Evolutionary conservation across 306 rosid genomes (phyloP), one percentile per base, ranked within the genome.

Genomic region (Rubus idaeus): DNA sequence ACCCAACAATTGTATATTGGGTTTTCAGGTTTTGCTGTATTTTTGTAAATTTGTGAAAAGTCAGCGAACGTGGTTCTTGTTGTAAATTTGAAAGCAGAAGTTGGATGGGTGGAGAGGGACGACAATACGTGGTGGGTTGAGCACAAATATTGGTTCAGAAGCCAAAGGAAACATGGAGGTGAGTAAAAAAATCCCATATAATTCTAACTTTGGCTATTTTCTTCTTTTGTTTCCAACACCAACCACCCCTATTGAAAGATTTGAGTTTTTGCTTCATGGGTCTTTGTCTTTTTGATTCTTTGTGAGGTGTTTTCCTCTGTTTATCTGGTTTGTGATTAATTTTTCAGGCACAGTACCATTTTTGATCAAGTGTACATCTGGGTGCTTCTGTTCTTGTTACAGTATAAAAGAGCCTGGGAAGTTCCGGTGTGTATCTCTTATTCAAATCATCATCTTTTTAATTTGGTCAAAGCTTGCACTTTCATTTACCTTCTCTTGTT

Each of bases 91-190:
- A 58, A 30, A 42, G 9, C 0, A 67, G 74, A 71, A 26, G 52
- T n/a, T 67, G 37, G 52, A 74, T 61, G 57, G 69, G 39, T 74
- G 64, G 62, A 74, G 76, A 41, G 4, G 2, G 50, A 21, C 3
- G 49, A 73, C 61, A 72, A 37, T 55, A 91, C 88, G 97, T 91
- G 94, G 86, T 88, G 87, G 95, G 94, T 72, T 74, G 74, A 85
- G 86, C 97, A 84, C 83, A 70, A 86, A 75, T 51, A 0, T 75
- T 75, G 94, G 83, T 77, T 45, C 39, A 73, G 53, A 82, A 71
- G 14, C 85, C 72, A 42, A 61, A 65, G 30, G 73, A 9, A 46
- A 35, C 73, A 68, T 70, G 11, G 57, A 70, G 17, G 16, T 41
- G 70, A 41, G 66, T 62, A 77, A 79, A 76, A 40, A 71, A 46